Evolutionary conservation across 2,329 filamentous ascomycete genomes (phyloP).

Genomic region (Paraconiothyrium brasiliense): DNA sequence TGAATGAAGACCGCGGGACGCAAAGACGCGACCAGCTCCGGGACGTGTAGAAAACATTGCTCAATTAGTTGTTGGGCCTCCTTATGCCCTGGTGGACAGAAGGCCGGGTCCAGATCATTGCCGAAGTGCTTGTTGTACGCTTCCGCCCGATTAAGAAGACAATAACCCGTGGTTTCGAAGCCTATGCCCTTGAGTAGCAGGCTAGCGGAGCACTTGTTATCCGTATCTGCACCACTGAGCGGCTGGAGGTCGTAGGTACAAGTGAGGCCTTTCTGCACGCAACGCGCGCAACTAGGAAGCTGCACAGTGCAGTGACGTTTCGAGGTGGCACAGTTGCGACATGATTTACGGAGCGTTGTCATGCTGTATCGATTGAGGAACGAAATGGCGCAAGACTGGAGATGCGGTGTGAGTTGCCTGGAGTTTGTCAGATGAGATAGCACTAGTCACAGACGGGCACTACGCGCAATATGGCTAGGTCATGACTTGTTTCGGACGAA

Average conservation of each 20-base stretch:
- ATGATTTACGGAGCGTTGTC: constrained; percentile 17
- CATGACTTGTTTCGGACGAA: too few relatives aligned
- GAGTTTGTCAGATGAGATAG: not conserved
- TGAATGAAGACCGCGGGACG: constrained; percentile 9
- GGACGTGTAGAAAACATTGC: not conserved
- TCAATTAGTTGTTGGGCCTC: constrained; percentile 7
- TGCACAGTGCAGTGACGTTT: constrained; percentile 19
- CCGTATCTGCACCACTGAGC: constrained; percentile 1
- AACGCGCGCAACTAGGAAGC: constrained; percentile 17
- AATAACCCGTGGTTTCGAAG: constrained; percentile 5
- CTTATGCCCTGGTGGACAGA: constrained; percentile 7
- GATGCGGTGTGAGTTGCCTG: not conserved
- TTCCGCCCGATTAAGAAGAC: constrained; percentile 5
- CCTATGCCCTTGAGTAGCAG: not conserved
- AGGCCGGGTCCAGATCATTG: constrained; percentile 1
- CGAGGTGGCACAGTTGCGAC: constrained; percentile 14
- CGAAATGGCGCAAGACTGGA: not conserved
- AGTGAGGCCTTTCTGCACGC: constrained; percentile 14
- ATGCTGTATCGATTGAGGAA: not conserved
- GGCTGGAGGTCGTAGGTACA: constrained; percentile 18
- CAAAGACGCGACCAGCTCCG: constrained; percentile 6
- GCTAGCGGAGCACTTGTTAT: constrained; percentile 3
- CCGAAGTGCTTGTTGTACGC: constrained; percentile 4
- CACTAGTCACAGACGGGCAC: not conserved
- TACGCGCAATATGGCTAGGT: not conserved